phyloP scores from a whole-genome alignment of 495 filamentous ascomycete species.

The Oidiodendron maius region DNA sequence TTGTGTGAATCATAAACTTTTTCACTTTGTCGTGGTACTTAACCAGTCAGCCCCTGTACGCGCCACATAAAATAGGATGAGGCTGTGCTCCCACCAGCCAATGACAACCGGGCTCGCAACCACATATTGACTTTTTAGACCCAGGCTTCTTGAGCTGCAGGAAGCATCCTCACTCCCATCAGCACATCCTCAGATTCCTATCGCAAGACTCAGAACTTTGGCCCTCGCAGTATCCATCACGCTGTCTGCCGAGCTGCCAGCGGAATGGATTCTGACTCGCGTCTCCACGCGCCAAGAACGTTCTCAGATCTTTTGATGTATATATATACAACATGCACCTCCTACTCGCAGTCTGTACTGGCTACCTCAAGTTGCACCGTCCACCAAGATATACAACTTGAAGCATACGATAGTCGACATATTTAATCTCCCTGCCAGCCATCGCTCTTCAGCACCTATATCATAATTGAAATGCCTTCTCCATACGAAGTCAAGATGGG shows the following conservation, averaged over 20 bases:
- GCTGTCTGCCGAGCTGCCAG: no score
- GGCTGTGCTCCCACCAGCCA: not conserved
- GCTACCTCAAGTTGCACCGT: not conserved
- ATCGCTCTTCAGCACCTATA: not conserved
- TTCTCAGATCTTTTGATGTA: not conserved
- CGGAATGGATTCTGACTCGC: not conserved
- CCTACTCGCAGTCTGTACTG: not conserved
- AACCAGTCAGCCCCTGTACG: not conserved
- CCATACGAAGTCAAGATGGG: not conserved
- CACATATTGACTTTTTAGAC: no score
- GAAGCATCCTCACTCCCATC: not conserved
- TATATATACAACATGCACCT: not conserved
- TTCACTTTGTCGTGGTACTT: not conserved
- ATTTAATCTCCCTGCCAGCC: not conserved
- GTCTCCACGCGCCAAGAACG: not conserved
- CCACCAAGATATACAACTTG: not conserved
- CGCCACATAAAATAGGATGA: not conserved
- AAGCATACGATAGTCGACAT: no score
- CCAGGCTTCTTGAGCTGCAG: not conserved
- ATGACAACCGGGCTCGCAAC: no score
- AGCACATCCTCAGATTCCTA: not conserved
- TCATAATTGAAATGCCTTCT: not conserved
- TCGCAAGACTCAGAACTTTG: not conserved
- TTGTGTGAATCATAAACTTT: not conserved
- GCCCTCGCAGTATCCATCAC: not conserved